phyloP scores from a whole-genome alignment of 1,284 basidiomycete genomes.

The Puccinia coronata region DNA sequence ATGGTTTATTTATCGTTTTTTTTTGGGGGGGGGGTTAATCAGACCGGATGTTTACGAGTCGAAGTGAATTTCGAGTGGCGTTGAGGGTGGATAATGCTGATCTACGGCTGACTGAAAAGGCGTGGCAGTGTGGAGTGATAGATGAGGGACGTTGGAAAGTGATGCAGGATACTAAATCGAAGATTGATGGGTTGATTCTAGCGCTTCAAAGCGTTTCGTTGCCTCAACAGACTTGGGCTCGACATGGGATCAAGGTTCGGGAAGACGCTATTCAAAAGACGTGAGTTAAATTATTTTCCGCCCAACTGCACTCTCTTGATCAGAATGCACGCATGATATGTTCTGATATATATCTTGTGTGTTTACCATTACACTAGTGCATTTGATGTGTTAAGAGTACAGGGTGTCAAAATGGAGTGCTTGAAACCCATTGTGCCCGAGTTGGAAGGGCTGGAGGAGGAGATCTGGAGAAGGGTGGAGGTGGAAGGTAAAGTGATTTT shows the following conservation, averaged over 20 bases:
- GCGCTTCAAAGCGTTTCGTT: slow-evolving; percentile 61
- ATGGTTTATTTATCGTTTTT: background rate
- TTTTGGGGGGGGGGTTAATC: too few relatives aligned
- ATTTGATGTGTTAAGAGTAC: slow-evolving; percentile 72
- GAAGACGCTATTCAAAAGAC: slow-evolving; percentile 56
- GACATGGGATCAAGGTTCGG: slow-evolving; percentile 56
- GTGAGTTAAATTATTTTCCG: slow-evolving; percentile 51
- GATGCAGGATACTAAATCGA: slow-evolving; percentile 63
- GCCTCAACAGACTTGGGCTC: slow-evolving; percentile 58
- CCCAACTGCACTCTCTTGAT: too few relatives aligned
- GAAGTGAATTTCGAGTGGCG: slow-evolving; percentile 84
- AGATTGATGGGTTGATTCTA: slow-evolving; percentile 64
- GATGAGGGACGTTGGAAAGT: slow-evolving; percentile 67
- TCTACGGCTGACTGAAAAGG: slow-evolving; percentile 73
- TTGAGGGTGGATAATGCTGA: slow-evolving; percentile 86
- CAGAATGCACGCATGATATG: too few relatives aligned
- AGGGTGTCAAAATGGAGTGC: slow-evolving; percentile 63
- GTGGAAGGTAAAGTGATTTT: slow-evolving; percentile 66
- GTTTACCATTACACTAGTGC: slow-evolving; percentile 63
- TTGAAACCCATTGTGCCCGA: slow-evolving; percentile 66
- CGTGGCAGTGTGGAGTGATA: slow-evolving; percentile 66
- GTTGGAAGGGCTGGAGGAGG: slow-evolving; percentile 64
- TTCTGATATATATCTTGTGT: too few relatives aligned
- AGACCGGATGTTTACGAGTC: slow-evolving; percentile 91
- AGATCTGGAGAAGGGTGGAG: slow-evolving; percentile 67